Percentiles rank a stretch among this genome's conserved stretches.
phyloP scores from a whole-genome alignment of 1,139 yeast species.

The Ogataea hybrid region DNA sequence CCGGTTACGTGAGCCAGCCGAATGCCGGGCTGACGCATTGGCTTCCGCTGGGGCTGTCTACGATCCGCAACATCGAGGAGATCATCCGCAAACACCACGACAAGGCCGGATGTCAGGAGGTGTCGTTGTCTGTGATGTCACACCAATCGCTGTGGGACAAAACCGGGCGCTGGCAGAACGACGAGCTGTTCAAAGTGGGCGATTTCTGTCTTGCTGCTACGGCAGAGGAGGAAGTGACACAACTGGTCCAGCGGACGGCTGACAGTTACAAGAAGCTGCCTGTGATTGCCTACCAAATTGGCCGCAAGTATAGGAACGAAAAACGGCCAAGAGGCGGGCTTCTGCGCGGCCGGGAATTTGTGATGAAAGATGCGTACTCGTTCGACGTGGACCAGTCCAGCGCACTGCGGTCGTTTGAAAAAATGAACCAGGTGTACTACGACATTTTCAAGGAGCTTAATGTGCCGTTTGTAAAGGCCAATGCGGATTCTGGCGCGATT shows the following conservation, averaged over 20 bases:
- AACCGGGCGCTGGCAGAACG: constrained; percentile 71
- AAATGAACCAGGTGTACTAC: constrained; percentile 60
- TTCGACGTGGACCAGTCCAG: constrained; percentile 57
- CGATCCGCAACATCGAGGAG: constrained; percentile 54
- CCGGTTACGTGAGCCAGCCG: constrained; percentile 61
- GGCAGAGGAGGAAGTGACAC: constrained; percentile 89
- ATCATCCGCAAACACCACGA: constrained; percentile 61
- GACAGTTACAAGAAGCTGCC: constrained; percentile 73
- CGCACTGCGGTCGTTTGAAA: constrained; percentile 65
- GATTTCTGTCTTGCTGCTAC: constrained; percentile 75
- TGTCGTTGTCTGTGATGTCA: constrained; percentile 65
- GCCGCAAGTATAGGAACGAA: constrained; percentile 84
- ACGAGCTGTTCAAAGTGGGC: constrained; percentile 31
- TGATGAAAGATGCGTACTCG: constrained; percentile 95
- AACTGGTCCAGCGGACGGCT: constrained; percentile 48
- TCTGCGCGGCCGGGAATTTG: constrained; percentile 81
- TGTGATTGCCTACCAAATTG: constrained; percentile 70
- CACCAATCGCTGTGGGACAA: constrained; percentile 64
- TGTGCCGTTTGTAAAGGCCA: constrained; percentile 75
- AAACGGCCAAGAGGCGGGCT: constrained; percentile 88
- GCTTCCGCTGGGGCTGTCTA: constrained; percentile 74
- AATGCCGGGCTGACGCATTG: constrained; percentile 71
- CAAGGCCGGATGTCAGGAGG: constrained; percentile 61
- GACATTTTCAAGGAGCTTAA: constrained; percentile 65
- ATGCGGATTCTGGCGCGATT: constrained; percentile 90